These are phyloP conservation scores for Naganishia onofrii DNA, from an alignment of 768 basidiomycete species.

Conservation along the genomic window DNA sequence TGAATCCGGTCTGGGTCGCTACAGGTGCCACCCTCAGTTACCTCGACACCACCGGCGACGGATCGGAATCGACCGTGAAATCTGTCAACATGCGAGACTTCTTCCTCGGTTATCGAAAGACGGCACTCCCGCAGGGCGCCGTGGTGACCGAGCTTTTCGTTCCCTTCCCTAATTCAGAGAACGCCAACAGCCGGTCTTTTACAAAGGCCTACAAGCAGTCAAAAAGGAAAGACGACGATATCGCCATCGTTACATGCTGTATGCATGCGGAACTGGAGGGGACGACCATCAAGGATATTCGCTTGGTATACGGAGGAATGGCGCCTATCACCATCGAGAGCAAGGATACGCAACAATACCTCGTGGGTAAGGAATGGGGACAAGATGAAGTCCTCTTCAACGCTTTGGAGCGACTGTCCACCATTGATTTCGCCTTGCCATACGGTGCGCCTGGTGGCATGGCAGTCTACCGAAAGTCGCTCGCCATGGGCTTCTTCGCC, in stretches of 20 bases:
- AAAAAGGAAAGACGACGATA: conserved; percentile 43
- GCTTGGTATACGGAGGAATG: conserved; percentile 43
- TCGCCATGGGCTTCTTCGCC: conserved; percentile 41
- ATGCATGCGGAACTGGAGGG: conserved; percentile 25
- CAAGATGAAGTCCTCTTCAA: conserved; percentile 32
- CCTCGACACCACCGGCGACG: conserved; percentile 11
- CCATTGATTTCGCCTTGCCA: conserved; percentile 34
- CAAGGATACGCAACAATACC: conserved; percentile 32
- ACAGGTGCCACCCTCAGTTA: conserved; percentile 27
- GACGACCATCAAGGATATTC: conserved; percentile 22
- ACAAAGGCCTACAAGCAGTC: conserved; percentile 44
- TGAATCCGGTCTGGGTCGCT: conserved; percentile 44
- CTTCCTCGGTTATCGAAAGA: conserved; percentile 43
- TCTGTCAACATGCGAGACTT: conserved; percentile 32
- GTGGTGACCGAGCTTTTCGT: conserved; percentile 36
- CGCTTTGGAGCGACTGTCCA: conserved; percentile 35
- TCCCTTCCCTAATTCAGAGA: conserved; percentile 27
- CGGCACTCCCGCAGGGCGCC: conserved; percentile 34
- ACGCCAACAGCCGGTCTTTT: conserved; percentile 29
- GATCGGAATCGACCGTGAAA: background rate
- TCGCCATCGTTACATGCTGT: conserved; percentile 41
- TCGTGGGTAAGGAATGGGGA: conserved; percentile 33
- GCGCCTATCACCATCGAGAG: conserved; percentile 38
- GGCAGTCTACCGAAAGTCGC: conserved; percentile 38
- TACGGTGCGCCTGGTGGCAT: conserved; percentile 43